Evolutionary conservation across 345 rosid genomes (phyloP), one percentile per base, ranked within the genome.

Genomic region (Dipteronia dyeriana): DNA sequence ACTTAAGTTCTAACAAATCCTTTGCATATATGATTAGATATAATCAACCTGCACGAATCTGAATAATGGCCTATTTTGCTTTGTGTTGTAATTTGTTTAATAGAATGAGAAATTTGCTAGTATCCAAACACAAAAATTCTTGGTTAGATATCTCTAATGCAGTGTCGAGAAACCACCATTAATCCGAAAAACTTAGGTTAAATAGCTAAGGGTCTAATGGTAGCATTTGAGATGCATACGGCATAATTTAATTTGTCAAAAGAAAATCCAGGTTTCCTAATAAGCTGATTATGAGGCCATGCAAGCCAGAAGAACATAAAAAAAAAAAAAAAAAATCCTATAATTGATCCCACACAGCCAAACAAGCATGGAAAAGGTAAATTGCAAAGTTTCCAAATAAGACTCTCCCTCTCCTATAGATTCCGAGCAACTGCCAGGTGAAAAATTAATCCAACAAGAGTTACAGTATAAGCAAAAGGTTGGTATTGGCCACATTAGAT

Each of bases 381-480:
- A 22, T 34, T 51, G 63, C 49, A 57, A 72, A 57, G 13, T 57
- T 38, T 20, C 43, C 66, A 56, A 71, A 56, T 34, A 17, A 56
- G 51, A 71, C 26, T 71, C 62, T 26, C 23, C 29, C 29, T 43
- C 8, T 71, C 49, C 22, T 12, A 71, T 4, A 71, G 16, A 10
- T 31, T 54, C 23, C n/a, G 10, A 61, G 26, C 25, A 56, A 20
- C 45, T 54, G 26, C 19, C 22, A 31, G 8, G 65, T n/a, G 65
- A 51, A 14, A 70, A 51, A 51, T 49, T 6, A 51, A 22, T 14
- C 6, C 9, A 26, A 45, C 76, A 73, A 17, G 19, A 26, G 25
- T 10, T 51, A 53, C 12, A 38, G 78, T 34, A 39, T 7, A n/a
- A 38, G 23, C 64, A 67, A 70, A 76, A 77, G 71, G 70, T 69